phyloP scores from a whole-genome alignment of 345 rosid species.

The Linum trigynum region DNA sequence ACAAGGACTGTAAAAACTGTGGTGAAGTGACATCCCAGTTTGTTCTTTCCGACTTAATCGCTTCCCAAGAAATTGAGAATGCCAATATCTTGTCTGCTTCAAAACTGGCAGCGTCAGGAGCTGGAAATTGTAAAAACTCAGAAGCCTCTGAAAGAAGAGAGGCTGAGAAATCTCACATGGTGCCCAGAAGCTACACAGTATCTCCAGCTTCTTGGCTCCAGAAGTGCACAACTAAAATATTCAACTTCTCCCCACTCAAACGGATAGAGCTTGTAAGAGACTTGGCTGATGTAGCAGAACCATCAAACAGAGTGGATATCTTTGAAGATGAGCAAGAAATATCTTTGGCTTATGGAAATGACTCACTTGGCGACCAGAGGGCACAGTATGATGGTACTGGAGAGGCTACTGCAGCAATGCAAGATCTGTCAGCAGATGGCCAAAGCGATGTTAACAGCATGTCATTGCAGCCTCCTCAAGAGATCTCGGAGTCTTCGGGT shows the following conservation, averaged over 20 bases:
- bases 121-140: constrained; percentile 13
- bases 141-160: constrained; percentile 18
- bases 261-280: constrained; percentile 28
- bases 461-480: constrained; percentile 32
- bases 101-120: constrained; percentile 18
- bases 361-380: constrained; percentile 38
- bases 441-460: constrained; percentile 46
- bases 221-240: constrained; percentile 74
- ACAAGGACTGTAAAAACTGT: constrained; percentile 56
- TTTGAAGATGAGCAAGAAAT: constrained; percentile 32
- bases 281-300: constrained; percentile 29
- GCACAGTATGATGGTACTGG: constrained; percentile 28
- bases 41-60: constrained; percentile 55
- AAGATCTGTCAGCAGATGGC: constrained; percentile 34
- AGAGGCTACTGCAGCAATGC: constrained; percentile 33
- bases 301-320: constrained; percentile 27
- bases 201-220: constrained; percentile 70
- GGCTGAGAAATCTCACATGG: constrained; percentile 32
- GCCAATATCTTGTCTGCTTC: constrained; percentile 37
- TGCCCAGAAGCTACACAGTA: constrained; percentile 16
- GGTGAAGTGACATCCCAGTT: constrained; percentile 63
- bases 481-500: constrained; percentile 43
- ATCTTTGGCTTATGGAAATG: constrained; percentile 29
- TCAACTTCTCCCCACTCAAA: constrained; percentile 64
- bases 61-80: constrained; percentile 46